phyloP scores from a whole-genome alignment of 2,329 filamentous ascomycete species.

The Hypocreales sp. region DNA sequence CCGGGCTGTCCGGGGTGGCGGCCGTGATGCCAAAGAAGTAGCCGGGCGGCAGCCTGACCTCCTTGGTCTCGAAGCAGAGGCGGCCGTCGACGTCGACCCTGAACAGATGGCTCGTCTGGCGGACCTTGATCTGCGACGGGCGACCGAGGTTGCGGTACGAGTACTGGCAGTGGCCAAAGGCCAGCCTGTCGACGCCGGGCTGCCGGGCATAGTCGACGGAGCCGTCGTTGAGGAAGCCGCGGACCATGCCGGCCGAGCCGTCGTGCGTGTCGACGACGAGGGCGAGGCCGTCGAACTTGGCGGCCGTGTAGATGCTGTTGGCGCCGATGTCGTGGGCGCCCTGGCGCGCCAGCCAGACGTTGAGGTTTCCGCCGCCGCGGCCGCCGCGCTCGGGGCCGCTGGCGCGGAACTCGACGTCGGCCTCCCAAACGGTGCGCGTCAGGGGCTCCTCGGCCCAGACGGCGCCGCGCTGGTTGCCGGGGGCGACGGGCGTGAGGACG shows the following conservation, averaged over 20 bases:
- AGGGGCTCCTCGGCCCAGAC: constrained; percentile 59
- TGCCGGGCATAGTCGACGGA: constrained; percentile 63
- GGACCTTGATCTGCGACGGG: constrained; percentile 63
- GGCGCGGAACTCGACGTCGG: constrained; percentile 76
- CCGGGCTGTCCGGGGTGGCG: constrained; percentile 76
- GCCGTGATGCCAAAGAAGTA: constrained; percentile 82
- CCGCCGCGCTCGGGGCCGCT: constrained; percentile 57
- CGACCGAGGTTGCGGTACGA: constrained; percentile 82
- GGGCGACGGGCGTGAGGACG: constrained; percentile 76
- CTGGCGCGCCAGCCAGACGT: constrained; percentile 77
- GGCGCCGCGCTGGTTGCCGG: constrained; percentile 71
- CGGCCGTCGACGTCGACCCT: constrained; percentile 67
- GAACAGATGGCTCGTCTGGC: constrained; percentile 48
- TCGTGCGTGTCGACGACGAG: constrained; percentile 76
- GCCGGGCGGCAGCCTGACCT: constrained; percentile 61
- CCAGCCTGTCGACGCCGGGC: constrained; percentile 63
- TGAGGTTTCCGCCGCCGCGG: constrained; percentile 65
- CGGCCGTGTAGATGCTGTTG: constrained; percentile 70
- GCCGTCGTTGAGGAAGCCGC: constrained; percentile 91
- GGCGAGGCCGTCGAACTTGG: constrained; percentile 78
- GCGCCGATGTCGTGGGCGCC: constrained; percentile 50
- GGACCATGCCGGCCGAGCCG: constrained; percentile 61
- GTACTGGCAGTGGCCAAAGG: constrained; percentile 88
- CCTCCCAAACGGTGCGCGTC: constrained; percentile 56
- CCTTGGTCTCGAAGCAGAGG: constrained; percentile 70